Percentiles rank a stretch among this genome's conserved stretches.
Conservation (phyloP, 352 stramenopile genomes). For the Paralagenidium karlingii region DNA sequence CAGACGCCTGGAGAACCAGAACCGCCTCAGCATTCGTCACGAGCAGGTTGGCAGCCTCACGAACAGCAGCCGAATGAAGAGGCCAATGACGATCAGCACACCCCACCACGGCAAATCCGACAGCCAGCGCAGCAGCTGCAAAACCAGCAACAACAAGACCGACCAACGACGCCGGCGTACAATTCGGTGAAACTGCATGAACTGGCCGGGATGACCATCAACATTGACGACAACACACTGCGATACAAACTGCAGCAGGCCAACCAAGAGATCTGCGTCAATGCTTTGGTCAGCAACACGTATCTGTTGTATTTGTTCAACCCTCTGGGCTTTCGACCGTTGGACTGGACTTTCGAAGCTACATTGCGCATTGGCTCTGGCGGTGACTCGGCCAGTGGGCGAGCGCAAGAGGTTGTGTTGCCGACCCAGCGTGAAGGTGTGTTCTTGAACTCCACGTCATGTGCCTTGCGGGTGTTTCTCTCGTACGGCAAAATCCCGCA, state of each 20-base stretch:
- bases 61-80: slow-evolving; percentile 1
- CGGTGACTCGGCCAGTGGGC: background rate
- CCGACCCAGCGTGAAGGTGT: slow-evolving; percentile 63
- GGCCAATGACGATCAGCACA: background rate
- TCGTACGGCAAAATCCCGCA: slow-evolving; percentile 60
- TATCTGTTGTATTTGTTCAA: slow-evolving; percentile 85
- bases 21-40: no score
- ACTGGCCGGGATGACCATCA: slow-evolving; percentile 75
- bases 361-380: slow-evolving; percentile 50
- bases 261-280: slow-evolving; percentile 43
- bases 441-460: slow-evolving; percentile 61
- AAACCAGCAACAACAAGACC: slow-evolving; percentile 1
- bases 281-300: slow-evolving; percentile 73
- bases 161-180: slow-evolving; percentile 9
- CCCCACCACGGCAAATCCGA: no score
- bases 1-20: no score
- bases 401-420: slow-evolving; percentile 20
- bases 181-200: slow-evolving; percentile 56
- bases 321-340: slow-evolving; percentile 56
- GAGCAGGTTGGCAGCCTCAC: no score
- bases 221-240: slow-evolving; percentile 76
- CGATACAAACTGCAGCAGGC: slow-evolving; percentile 35
- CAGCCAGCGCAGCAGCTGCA: no score
- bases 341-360: slow-evolving; percentile 73
- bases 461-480: slow-evolving; percentile 65